Evolutionary conservation across 2,329 filamentous ascomycete genomes (phyloP), one percentile per base, ranked within the genome.

Genomic region (Colletotrichum limetticola): DNA sequence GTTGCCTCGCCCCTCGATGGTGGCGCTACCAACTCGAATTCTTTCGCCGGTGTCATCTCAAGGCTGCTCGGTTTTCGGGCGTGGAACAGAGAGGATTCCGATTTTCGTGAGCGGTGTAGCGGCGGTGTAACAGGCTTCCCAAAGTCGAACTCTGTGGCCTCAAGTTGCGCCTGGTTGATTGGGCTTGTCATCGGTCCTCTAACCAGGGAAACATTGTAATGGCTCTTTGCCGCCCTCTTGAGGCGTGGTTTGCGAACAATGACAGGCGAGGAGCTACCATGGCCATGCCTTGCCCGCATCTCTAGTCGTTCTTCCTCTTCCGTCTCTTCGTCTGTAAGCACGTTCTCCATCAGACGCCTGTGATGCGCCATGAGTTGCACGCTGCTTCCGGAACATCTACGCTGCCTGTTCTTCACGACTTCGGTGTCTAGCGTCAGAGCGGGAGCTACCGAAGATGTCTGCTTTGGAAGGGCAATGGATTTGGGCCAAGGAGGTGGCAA

Each of bases 341-440:
- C 82, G 19, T 81, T 79, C 14, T 86, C 84, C 4, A 82, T 74
- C 12, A 83, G 68, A 32, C 81, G 82, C 22, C 79, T 78, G 26
- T 82, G 82, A 22, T 81, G 78, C 0, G 81, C 80, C 8, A 83
- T 71, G 11, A 85, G 78, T 49, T 84, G 82, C 1, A 90, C 76
- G 73, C 85, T 89, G 55, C 87, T 85, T 5, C 84, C 87, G 0
- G 88, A 90, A 1, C 85, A 87, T 26, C 88, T 83, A 4, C 88
- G 85, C 66, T 85, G 81, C 8, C 83, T 81, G 57, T 82, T 79
- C 69, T 80, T 81, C 32, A 78, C 65, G 75, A 80, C 71, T 74
- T 79, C 74, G 74, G 75, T 59, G 24, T 79, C 76, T 4, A 81
- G 77, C 0, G 76, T 72, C 0, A 72, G 52, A 5, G 75, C 75